Evolutionary conservation across 2,329 filamentous ascomycete genomes (phyloP).

Genomic region (Myriosclerotinia duriaeana): DNA sequence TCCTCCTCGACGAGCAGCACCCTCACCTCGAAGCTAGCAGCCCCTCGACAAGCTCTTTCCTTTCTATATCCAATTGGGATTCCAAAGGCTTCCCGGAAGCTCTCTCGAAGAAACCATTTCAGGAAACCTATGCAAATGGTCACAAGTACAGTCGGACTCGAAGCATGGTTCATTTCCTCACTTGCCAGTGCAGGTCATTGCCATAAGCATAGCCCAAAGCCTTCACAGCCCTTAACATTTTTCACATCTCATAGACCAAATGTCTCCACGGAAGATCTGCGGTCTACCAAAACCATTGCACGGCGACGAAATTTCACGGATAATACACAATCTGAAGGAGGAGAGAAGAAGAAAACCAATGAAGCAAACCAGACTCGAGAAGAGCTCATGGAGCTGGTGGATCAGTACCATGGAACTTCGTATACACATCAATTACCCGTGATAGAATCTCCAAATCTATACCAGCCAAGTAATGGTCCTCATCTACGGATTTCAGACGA

Average conservation of each 20-base stretch:
- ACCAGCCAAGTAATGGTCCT: slow-evolving; percentile 52
- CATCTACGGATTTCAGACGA: slow-evolving; percentile 52
- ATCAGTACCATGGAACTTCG: slow-evolving; percentile 48
- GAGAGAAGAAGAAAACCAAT: slow-evolving; percentile 14
- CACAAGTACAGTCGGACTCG: slow-evolving; percentile 30
- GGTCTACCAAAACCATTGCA: slow-evolving; percentile 19
- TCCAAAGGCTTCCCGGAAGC: slow-evolving; percentile 22
- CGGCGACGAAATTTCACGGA: slow-evolving; percentile 29
- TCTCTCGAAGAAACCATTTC: not conserved
- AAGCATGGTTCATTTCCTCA: slow-evolving; percentile 41
- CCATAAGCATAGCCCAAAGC: slow-evolving; percentile 33
- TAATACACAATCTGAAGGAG: slow-evolving; percentile 5
- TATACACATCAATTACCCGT: slow-evolving; percentile 56
- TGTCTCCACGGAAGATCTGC: slow-evolving; percentile 21
- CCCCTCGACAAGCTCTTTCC: slow-evolving; percentile 39
- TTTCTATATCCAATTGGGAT: slow-evolving; percentile 38
- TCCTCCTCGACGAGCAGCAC: slow-evolving; percentile 50
- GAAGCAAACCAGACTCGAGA: slow-evolving; percentile 40
- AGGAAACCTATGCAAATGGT: slow-evolving; percentile 23
- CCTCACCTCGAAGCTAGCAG: slow-evolving; percentile 48
- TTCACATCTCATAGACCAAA: slow-evolving; percentile 31
- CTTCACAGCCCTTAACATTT: slow-evolving; percentile 25
- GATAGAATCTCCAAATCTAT: slow-evolving; percentile 52
- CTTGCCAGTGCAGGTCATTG: slow-evolving; percentile 38
- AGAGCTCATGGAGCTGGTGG: slow-evolving; percentile 55